Base-by-base conservation (phyloP, 495 filamentous ascomycete species). In the Penicillium crystallinum region DNA sequence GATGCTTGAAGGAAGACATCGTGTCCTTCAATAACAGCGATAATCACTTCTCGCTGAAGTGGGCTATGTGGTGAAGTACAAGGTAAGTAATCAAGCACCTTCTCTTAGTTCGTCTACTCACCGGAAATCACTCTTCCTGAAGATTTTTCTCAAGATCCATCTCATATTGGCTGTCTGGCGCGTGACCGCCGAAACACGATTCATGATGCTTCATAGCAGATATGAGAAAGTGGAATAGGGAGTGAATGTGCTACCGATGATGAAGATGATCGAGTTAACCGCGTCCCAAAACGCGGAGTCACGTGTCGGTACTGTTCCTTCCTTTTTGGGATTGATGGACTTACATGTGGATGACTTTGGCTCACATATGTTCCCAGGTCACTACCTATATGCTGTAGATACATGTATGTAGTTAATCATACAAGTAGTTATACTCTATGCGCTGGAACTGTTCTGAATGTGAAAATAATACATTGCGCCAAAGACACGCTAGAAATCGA, bases 1-100 rank as follows among this genome's bases (percentile, higher is more conserved):
- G 91, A 91, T 30, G 92, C 92, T 67, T 96, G 92, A 1, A 97
- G 78, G 63, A 95, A 97, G 22, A 97, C 86, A 86, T 97, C 92
- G 38, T 92, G 75, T 15, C 89, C 87, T 41, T 88, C 83, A 15
- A 97, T 76, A 3, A 88, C 85, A 23, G 89, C 86, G 21, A 72
- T 67, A 35, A 97, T 95, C 37, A 96, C 91, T 49, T 97, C 90
- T 49, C 89, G 78, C 61, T 97, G 92, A 5, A 87, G 75, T 17
- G 90, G 91, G 58, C 91, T 50, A 31, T 90, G 55, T 60, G 60
- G 21, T 12, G 14, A 10, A 18, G n/a, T 9, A 9, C 14, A 36
- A 5, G 5, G 4, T 69, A 53, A 62, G 57, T 42, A 25, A 45
- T 49, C 33, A 14, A 30, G 15, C 18, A 12, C 31, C 19, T 30